Conservation (phyloP, 78 protist genomes). For the Dictyostelium intermedium region DNA sequence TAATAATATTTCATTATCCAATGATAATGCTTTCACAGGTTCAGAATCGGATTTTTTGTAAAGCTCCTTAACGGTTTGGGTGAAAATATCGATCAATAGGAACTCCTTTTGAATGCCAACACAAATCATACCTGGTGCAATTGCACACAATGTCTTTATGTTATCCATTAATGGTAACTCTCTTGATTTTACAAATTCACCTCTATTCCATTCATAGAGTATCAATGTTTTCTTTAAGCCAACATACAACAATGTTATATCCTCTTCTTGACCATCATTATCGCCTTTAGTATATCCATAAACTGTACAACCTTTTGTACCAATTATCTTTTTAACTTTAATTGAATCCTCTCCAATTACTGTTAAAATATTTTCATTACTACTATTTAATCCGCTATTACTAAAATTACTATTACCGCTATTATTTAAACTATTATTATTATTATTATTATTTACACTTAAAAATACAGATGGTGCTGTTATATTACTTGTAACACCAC, state of each 20-base stretch:
- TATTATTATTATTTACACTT: not conserved
- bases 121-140: slow-evolving; percentile 70
- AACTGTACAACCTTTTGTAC: slow-evolving; percentile 46
- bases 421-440: not conserved
- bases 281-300: slow-evolving; percentile 11
- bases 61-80: slow-evolving; percentile 36
- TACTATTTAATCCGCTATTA: not conserved
- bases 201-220: slow-evolving; percentile 43
- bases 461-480: not conserved
- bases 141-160: slow-evolving; percentile 35
- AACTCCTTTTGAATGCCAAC: slow-evolving; percentile 49
- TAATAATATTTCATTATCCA: slow-evolving; percentile 39
- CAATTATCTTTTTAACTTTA: slow-evolving; percentile 3
- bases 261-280: not conserved
- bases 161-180: slow-evolving; percentile 21
- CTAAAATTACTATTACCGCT: not conserved
- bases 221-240: slow-evolving; percentile 25
- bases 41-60: slow-evolving; percentile 49
- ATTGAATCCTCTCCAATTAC: slow-evolving; percentile 1
- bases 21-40: slow-evolving; percentile 48
- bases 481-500: not conserved
- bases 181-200: slow-evolving; percentile 24
- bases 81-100: slow-evolving; percentile 47
- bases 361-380: not conserved
- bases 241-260: slow-evolving; percentile 53